phyloP scores from a whole-genome alignment of 495 filamentous ascomycete genomes.

The Lentithecium fluviatile region DNA sequence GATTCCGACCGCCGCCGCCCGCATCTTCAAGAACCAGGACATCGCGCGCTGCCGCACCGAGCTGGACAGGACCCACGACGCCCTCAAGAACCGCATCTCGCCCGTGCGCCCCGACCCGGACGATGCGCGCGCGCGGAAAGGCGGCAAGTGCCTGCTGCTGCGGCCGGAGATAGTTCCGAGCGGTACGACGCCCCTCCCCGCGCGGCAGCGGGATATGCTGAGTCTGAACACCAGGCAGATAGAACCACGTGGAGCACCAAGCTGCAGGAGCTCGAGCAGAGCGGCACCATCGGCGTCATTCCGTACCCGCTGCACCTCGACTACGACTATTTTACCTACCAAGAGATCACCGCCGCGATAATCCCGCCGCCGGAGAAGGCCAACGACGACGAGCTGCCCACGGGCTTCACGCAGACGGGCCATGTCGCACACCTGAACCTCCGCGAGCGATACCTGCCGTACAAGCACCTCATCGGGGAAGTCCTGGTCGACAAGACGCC shows the following conservation, averaged over 20 bases:
- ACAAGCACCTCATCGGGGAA: slow-evolving; percentile 78
- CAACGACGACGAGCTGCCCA: slow-evolving; percentile 72
- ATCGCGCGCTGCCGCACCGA: slow-evolving; percentile 65
- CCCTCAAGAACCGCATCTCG: slow-evolving; percentile 59
- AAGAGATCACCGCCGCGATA: slow-evolving; percentile 77
- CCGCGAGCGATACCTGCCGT: slow-evolving; percentile 71
- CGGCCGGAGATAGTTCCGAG: slow-evolving; percentile 64
- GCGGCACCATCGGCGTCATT: slow-evolving; percentile 63
- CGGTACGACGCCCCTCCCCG: slow-evolving; percentile 51
- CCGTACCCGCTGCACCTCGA: slow-evolving; percentile 73
- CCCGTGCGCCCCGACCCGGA: slow-evolving; percentile 54
- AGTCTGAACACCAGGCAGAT: slow-evolving; percentile 52
- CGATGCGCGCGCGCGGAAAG: slow-evolving; percentile 49
- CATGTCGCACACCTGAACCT: slow-evolving; percentile 96
- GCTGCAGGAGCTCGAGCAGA: slow-evolving; percentile 65
- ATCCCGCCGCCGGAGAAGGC: slow-evolving; percentile 50
- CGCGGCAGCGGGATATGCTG: slow-evolving; percentile 7
- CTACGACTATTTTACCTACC: slow-evolving; percentile 83
- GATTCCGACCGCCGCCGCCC: slow-evolving; percentile 74
- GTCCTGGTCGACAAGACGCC: slow-evolving; percentile 87
- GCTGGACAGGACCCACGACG: slow-evolving; percentile 57
- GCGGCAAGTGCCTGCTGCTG: slow-evolving; percentile 73
- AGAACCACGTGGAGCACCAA: slow-evolving; percentile 69
- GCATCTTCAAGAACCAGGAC: slow-evolving; percentile 66
- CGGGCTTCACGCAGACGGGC: slow-evolving; percentile 80